Percentiles rank a stretch among this genome's conserved stretches.
phyloP scores from a whole-genome alignment of 306 rosid species.

The Citrullus colocynthis region DNA sequence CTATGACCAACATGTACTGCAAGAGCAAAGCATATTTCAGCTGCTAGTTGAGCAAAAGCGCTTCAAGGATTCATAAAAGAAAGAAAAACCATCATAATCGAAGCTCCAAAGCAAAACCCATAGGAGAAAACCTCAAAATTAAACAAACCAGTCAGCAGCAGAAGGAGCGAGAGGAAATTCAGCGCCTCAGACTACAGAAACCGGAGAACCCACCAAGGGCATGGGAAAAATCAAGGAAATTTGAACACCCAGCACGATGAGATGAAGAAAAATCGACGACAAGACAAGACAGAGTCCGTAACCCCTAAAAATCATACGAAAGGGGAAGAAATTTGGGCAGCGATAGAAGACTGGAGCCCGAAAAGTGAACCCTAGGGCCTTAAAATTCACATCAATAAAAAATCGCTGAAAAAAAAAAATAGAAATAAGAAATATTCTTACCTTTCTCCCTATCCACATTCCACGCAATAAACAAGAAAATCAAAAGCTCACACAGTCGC shows the following conservation, averaged over 20 bases:
- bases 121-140: constrained; percentile 13
- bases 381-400: constrained; percentile 23
- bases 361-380: constrained; percentile 44
- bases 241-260: constrained; percentile 19
- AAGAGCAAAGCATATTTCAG: neutral
- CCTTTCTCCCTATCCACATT: constrained; percentile 11
- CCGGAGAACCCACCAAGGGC: constrained; percentile 17
- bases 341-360: constrained; percentile 17
- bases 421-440: constrained; percentile 11
- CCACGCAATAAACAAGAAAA: constrained; percentile 13
- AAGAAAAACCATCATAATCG: neutral
- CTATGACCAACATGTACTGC: neutral
- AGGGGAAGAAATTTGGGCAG: constrained; percentile 11
- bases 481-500: constrained; percentile 7
- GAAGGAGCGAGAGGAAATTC: constrained; percentile 6
- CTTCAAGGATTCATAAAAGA: neutral
- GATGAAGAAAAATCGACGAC: constrained; percentile 20
- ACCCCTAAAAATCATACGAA: constrained; percentile 15
- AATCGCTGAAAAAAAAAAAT: neutral
- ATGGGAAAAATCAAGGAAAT: constrained; percentile 16
- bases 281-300: constrained; percentile 20
- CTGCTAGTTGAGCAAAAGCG: neutral
- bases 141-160: constrained; percentile 7
- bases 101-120: constrained; percentile 10
- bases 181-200: neutral